A percentile compares a stretch with the other conserved stretches of the same genome.
Conservation (phyloP, 1,284 basidiomycete species). For the Cronartium quercuum region DNA sequence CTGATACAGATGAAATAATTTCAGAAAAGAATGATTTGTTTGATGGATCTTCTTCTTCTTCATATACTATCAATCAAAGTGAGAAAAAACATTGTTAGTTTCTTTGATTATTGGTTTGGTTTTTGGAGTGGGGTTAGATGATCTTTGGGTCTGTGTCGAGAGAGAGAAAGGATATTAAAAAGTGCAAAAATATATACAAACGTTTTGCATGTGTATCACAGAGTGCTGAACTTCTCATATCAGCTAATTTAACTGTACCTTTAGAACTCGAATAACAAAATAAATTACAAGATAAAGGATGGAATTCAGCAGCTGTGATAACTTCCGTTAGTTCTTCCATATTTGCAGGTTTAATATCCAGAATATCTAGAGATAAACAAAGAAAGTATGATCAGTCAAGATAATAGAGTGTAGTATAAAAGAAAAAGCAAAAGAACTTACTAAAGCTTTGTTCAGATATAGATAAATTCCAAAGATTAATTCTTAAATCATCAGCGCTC, state of each 20-base stretch:
- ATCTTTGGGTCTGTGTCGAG: conserved; percentile 15
- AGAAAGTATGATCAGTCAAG: neutral
- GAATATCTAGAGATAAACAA: conserved; percentile 66
- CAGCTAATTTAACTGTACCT: conserved; percentile 99
- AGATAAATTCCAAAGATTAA: conserved; percentile 98
- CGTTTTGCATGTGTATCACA: conserved; percentile 96
- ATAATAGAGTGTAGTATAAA: conserved; percentile 18
- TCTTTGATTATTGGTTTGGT: too few species aligned
- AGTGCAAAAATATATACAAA: conserved; percentile 52
- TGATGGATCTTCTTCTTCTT: conserved; percentile 96
- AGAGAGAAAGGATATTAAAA: neutral
- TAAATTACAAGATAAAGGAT: conserved; percentile 92
- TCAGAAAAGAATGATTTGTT: conserved; percentile 99
- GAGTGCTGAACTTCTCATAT: conserved; percentile 96
- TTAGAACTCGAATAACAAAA: conserved; percentile 99
- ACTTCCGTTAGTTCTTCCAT: conserved; percentile 99
- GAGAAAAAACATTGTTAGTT: conserved; percentile 40
- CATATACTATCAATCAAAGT: conserved; percentile 63
- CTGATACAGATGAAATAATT: conserved; percentile 98
- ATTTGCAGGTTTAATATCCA: conserved; percentile 99
- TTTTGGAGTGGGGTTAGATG: conserved; percentile 7
- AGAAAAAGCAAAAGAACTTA: conserved; percentile 54
- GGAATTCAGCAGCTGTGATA: conserved; percentile 98
- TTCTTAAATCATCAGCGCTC: conserved; percentile 90
- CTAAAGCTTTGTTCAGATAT: conserved; percentile 99